Conservation (phyloP, 257 asterid genomes). For the Datura wrightii region DNA sequence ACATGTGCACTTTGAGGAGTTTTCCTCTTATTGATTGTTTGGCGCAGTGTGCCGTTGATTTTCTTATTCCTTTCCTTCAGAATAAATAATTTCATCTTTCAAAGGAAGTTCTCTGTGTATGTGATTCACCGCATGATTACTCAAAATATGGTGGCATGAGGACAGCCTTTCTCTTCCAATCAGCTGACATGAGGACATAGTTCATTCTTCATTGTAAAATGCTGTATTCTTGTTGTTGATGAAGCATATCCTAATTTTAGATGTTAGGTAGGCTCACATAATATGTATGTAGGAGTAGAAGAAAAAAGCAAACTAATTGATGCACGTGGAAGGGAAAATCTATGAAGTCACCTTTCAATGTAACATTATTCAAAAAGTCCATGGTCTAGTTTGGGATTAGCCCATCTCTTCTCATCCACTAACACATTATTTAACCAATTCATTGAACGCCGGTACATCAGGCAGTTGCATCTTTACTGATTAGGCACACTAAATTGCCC, state of each 20-base stretch:
- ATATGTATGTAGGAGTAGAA: background rate
- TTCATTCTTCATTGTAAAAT: background rate
- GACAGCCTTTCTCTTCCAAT: slow-evolving; percentile 23
- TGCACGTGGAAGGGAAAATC: background rate
- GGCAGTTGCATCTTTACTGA: background rate
- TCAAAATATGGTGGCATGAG: background rate
- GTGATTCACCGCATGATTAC: background rate
- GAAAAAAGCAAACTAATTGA: background rate
- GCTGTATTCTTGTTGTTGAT: background rate
- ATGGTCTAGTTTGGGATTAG: background rate
- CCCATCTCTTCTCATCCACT: background rate
- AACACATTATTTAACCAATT: background rate
- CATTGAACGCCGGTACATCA: background rate
- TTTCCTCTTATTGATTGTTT: slow-evolving; percentile 23
- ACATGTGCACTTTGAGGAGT: slow-evolving; percentile 6
- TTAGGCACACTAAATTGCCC: background rate
- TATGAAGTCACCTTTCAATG: background rate
- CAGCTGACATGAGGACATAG: background rate
- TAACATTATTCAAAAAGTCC: background rate
- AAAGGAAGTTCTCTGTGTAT: slow-evolving; percentile 11
- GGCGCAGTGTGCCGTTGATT: background rate
- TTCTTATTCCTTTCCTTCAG: background rate
- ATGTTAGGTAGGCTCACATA: background rate
- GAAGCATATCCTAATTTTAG: slow-evolving; percentile 17
- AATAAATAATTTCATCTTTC: background rate